These are phyloP conservation scores for Globisporangium takayamanum DNA, from an alignment of 352 stramenopile species.

Conservation along the genomic window DNA sequence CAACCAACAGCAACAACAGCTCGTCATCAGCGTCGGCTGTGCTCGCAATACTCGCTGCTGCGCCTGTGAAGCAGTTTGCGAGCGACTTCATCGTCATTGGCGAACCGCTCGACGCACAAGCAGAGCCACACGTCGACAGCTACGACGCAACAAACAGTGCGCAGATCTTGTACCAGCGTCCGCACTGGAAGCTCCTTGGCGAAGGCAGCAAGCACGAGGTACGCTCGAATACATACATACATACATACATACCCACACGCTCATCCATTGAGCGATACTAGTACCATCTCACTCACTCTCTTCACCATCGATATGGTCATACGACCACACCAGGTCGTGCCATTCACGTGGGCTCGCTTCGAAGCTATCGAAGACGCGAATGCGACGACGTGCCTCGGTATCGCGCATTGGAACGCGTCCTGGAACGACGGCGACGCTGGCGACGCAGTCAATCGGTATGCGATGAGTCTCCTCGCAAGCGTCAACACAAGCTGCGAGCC, in stretches of 20 bases:
- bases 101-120: neutral
- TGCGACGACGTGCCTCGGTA: constrained; percentile 17
- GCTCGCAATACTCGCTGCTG: neutral
- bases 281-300: neutral
- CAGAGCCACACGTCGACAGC: neutral
- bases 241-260: neutral
- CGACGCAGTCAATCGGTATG: neutral
- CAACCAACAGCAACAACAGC: neutral
- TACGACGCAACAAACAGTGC: constrained; percentile 8
- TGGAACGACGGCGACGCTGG: constrained; percentile 12
- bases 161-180: constrained; percentile 10
- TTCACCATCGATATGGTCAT: neutral
- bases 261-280: too few species aligned
- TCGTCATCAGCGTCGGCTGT: neutral
- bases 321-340: constrained; percentile 4
- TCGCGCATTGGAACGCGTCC: constrained; percentile 21
- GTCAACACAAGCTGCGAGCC: constrained; percentile 10
- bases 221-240: neutral
- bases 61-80: constrained; percentile 3
- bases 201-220: constrained; percentile 14
- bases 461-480: constrained; percentile 1
- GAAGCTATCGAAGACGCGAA: neutral
- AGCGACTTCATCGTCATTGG: constrained; percentile 17
- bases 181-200: constrained; percentile 12
- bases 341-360: constrained; percentile 27